phyloP scores from a whole-genome alignment of 805 yeast genomes.

The Wickerhamiella allomyrinae region DNA sequence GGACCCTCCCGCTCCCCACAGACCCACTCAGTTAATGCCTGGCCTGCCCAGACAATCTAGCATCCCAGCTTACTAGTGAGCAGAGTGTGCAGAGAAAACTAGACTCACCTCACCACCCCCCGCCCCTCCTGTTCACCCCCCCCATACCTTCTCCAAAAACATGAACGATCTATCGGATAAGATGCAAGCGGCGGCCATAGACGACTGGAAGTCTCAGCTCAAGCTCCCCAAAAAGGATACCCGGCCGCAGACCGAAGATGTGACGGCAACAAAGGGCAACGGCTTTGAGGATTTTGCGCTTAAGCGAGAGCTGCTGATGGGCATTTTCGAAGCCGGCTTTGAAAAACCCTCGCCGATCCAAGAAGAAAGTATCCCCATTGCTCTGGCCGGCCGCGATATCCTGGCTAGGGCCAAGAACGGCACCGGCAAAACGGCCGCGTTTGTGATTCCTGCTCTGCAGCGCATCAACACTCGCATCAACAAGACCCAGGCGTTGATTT shows the following conservation, averaged over 20 bases:
- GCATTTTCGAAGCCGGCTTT: slow-evolving; percentile 96
- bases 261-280: slow-evolving; percentile 76
- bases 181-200: slow-evolving; percentile 1
- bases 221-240: slow-evolving; percentile 72
- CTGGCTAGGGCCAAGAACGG: slow-evolving; percentile 97
- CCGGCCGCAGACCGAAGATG: slow-evolving; percentile 97
- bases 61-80: no score
- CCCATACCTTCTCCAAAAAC: no score
- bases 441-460: slow-evolving; percentile 85
- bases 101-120: no score
- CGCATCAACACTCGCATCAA: slow-evolving; percentile 69
- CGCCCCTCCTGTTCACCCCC: no score
- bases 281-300: slow-evolving; percentile 84
- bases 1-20: no score
- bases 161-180: background rate
- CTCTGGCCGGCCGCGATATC: slow-evolving; percentile 87
- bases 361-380: slow-evolving; percentile 93
- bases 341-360: slow-evolving; percentile 97
- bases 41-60: no score
- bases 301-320: slow-evolving; percentile 91
- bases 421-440: slow-evolving; percentile 97
- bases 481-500: slow-evolving; percentile 79
- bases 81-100: no score
- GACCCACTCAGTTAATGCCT: no score
- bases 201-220: slow-evolving; percentile 57